phyloP scores from a whole-genome alignment of 257 asterid genomes.

The Rhazya stricta region DNA sequence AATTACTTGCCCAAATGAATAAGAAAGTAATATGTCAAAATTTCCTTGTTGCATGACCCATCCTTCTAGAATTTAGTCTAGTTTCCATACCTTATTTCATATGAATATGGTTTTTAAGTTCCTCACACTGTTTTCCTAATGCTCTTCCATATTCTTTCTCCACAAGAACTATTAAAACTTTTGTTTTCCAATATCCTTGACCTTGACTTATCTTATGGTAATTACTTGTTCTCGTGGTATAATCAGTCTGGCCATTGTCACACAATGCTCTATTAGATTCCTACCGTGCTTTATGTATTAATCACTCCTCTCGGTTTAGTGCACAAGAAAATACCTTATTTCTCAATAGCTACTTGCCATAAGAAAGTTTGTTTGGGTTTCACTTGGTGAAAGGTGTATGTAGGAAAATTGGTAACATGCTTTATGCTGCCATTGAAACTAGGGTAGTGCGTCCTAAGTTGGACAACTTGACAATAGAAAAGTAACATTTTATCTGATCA shows the following conservation, averaged over 20 bases:
- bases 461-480: not conserved
- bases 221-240: not conserved
- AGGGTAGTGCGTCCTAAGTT: not conserved
- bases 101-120: not conserved
- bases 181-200: not conserved
- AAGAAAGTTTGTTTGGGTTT: not conserved
- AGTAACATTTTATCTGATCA: not conserved
- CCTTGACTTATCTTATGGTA: not conserved
- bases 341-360: not conserved
- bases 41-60: not conserved
- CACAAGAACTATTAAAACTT: not conserved
- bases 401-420: not conserved
- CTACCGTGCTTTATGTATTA: not conserved
- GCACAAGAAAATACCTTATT: not conserved
- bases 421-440: not conserved
- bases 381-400: not conserved
- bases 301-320: not conserved
- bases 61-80: not conserved
- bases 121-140: not conserved
- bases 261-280: not conserved
- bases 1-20: conserved; percentile 6
- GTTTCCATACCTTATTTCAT: not conserved
- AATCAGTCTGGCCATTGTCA: not conserved
- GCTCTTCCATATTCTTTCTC: not conserved
- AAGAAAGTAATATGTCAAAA: not conserved